A percentile compares a stretch with the other conserved stretches of the same genome.
phyloP scores from a whole-genome alignment of 164 flowering plant genomes.

The Nymphaea colorata region DNA sequence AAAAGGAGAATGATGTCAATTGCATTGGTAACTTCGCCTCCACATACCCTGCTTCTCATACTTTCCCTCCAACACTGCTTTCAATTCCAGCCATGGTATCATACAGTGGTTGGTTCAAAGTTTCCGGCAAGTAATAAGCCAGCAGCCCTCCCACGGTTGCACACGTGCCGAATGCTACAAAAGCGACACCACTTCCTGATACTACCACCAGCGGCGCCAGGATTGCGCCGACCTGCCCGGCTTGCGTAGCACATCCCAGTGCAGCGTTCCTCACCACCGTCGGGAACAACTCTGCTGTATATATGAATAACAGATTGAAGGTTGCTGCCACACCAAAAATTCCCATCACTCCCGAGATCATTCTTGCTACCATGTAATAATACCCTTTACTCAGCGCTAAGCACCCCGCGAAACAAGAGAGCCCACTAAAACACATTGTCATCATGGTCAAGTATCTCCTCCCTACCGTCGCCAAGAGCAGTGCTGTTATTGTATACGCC shows the following conservation, averaged over 20 bases:
- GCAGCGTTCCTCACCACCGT: constrained; percentile 93
- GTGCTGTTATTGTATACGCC: constrained; percentile 59
- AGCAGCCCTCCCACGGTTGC: constrained; percentile 53
- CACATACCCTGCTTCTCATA: no score
- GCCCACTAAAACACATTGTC: constrained; percentile 70
- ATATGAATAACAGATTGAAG: constrained; percentile 69
- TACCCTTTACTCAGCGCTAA: constrained; percentile 15
- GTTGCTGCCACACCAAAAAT: constrained; percentile 91
- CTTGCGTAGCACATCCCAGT: constrained; percentile 72
- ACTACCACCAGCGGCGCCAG: constrained; percentile 88
- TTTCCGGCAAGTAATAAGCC: constrained; percentile 74
- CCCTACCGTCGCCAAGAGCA: constrained; percentile 48
- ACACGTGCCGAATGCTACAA: constrained; percentile 52
- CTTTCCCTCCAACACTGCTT: constrained; percentile 28
- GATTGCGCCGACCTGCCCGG: constrained; percentile 85
- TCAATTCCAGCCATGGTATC: constrained; percentile 77
- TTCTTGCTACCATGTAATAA: constrained; percentile 27
- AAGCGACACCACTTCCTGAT: constrained; percentile 44
- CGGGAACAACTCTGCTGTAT: constrained; percentile 79
- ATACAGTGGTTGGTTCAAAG: constrained; percentile 60
- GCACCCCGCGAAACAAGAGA: constrained; percentile 51
- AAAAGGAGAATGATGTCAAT: no score
- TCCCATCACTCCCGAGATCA: constrained; percentile 67
- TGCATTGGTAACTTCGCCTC: no score
- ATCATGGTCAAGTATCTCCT: constrained; percentile 59